phyloP scores from a whole-genome alignment of 495 filamentous ascomycete species.

The Neurospora africana region DNA sequence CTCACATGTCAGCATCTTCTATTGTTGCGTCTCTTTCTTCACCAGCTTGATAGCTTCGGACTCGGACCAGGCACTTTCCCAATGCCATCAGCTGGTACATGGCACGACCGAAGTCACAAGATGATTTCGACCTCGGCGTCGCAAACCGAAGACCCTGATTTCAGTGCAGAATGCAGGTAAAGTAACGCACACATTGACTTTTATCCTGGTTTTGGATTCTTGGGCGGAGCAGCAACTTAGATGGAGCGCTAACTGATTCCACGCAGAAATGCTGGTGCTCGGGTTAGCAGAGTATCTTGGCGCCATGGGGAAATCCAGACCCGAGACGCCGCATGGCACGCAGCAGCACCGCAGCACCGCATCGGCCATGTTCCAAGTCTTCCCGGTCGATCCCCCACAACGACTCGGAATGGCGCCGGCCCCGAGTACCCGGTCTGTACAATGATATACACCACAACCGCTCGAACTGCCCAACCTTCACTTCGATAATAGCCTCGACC shows the following conservation, averaged over 20 bases:
- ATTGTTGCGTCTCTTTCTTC: background rate
- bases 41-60: background rate
- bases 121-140: background rate
- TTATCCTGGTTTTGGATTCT: background rate
- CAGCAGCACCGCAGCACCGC: background rate
- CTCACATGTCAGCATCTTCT: background rate
- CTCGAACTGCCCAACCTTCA: background rate
- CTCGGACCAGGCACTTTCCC: background rate
- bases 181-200: background rate
- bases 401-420: background rate
- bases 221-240: background rate
- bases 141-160: background rate
- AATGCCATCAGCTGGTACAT: background rate
- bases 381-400: background rate
- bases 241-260: background rate
- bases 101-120: background rate
- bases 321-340: background rate
- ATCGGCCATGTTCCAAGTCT: background rate
- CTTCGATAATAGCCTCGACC: background rate
- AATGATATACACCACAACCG: background rate
- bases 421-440: background rate
- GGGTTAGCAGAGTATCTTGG: background rate
- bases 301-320: background rate
- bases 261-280: accelerated
- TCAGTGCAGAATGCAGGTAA: background rate